A percentile compares a stretch with the other conserved stretches of the same genome.
These are phyloP conservation scores for Petunia secreta DNA, from an alignment of 257 asterid species.

Conservation along the genomic window DNA sequence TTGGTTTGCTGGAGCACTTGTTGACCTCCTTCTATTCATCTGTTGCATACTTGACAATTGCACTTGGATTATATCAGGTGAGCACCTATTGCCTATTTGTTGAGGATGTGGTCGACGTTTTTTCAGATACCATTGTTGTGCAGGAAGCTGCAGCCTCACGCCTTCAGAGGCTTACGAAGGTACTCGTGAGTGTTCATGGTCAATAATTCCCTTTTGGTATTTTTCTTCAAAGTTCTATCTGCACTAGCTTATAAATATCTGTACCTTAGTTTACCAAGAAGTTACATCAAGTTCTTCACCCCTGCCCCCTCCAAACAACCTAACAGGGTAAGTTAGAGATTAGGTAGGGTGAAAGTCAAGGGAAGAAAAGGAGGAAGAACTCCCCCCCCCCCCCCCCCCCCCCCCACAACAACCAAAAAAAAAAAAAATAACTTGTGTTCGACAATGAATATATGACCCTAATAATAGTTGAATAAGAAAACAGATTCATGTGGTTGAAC, in stretches of 20 bases:
- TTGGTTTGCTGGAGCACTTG: not conserved
- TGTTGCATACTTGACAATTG: not conserved
- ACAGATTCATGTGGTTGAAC: not conserved
- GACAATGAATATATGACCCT: not conserved
- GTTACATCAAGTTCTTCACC: not conserved
- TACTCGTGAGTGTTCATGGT: slow-evolving; percentile 9
- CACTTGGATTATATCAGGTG: slow-evolving; percentile 40
- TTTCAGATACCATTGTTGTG: slow-evolving; percentile 54
- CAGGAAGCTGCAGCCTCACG: slow-evolving; percentile 62
- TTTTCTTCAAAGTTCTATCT: not conserved
- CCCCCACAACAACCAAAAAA: too few species aligned
- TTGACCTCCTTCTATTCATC: slow-evolving; percentile 9
- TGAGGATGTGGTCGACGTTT: slow-evolving; percentile 67
- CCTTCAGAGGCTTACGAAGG: slow-evolving; percentile 73
- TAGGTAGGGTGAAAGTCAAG: too few species aligned
- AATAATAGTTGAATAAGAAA: not conserved
- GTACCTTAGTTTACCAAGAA: not conserved
- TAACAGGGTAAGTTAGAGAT: too few species aligned
- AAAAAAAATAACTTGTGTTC: not conserved
- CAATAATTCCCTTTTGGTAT: slow-evolving; percentile 2
- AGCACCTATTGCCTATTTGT: slow-evolving; percentile 66
- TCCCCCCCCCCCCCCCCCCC: not conserved
- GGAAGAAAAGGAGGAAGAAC: too few species aligned
- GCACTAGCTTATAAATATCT: not conserved
- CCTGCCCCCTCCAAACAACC: not conserved